Percentiles rank a stretch among this genome's conserved stretches.
Evolutionary conservation across 306 rosid genomes (phyloP).

Genomic region (Vicia faba): DNA sequence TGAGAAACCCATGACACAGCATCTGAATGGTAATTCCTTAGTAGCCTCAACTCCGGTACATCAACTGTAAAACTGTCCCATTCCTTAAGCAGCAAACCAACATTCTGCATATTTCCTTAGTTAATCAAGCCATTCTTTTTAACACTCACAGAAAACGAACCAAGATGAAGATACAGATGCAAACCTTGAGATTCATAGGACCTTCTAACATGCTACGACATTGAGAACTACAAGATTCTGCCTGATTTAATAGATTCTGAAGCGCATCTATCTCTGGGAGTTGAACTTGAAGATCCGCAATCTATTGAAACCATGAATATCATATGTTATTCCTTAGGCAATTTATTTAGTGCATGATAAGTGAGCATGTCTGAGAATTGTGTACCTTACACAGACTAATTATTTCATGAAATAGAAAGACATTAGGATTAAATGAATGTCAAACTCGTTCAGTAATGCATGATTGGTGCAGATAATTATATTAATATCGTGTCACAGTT

Average conservation of each 20-base stretch:
- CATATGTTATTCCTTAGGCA: conserved; percentile 22
- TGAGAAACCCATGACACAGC: conserved; percentile 69
- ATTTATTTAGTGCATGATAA: conserved; percentile 19
- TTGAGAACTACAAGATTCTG: conserved; percentile 61
- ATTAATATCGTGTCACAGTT: neutral
- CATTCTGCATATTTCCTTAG: conserved; percentile 58
- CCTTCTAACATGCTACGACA: conserved; percentile 64
- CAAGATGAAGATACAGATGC: conserved; percentile 29
- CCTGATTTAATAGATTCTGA: conserved; percentile 60
- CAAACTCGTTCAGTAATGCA: neutral
- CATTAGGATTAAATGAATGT: neutral
- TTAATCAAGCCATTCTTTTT: conserved; percentile 34
- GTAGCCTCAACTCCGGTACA: conserved; percentile 75
- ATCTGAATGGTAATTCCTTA: conserved; percentile 64
- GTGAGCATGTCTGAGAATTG: conserved; percentile 7
- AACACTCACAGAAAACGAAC: conserved; percentile 17
- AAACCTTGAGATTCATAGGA: conserved; percentile 73
- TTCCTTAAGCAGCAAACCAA: conserved; percentile 66
- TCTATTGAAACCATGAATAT: conserved; percentile 50
- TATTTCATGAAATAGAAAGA: conserved; percentile 8
- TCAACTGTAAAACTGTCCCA: conserved; percentile 58
- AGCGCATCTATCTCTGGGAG: conserved; percentile 69
- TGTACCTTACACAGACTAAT: conserved; percentile 15
- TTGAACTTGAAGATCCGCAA: conserved; percentile 63
- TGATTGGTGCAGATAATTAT: conserved; percentile 14